Base-by-base conservation (phyloP, 2,329 filamentous ascomycete species). In the Cytospora chrysosperma region DNA sequence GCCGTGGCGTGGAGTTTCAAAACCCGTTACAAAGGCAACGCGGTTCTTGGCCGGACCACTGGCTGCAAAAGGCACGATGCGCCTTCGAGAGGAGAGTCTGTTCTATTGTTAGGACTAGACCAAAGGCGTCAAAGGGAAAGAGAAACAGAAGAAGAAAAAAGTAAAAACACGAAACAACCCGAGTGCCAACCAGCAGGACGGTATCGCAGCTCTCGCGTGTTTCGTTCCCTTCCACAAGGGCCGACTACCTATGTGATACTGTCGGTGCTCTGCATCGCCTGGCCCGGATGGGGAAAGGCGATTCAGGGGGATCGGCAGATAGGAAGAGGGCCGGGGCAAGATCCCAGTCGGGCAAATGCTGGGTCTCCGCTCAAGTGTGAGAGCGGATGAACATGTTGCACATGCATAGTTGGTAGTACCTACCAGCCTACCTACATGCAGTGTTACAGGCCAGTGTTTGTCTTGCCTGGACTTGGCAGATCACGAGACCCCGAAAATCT, bases 251-350 rank as follows among this genome's bases (percentile, higher is more conserved):
- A 10, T 47, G n/a, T 19, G 43, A 47, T 47, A 5, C n/a, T 47
- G 8, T 19, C n/a, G 43, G 43, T 15, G n/a, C n/a, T 12, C 43
- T 47, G 43, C 43, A 19, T 47, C 43, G n/a, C n/a, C 43, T 47
- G 43, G 43, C 43, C 56, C 56, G 49, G n/a, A 58, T 50, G 12
- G 56, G 43, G 56, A 58, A 49, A 37, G 43, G 28, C 56, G 37
- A 50, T 47, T 49, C 56, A 58, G 56, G 56, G 56, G 56, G 56
- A 58, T 58, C 56, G 56, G 26, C 50, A 27, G 40, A 58, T 30
- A 26, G 40, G 32, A 34, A 47, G 26, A n/a, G 19, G 43, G 19
- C 50, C n/a, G 27, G 40, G 28, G 27, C 27, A 28, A 24, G 43
- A 47, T 24, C 43, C 43, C 9, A 47, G 43, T 47, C n/a, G 10